phyloP scores from a whole-genome alignment of 768 basidiomycete species.

The Phanerochaete carnosa region DNA sequence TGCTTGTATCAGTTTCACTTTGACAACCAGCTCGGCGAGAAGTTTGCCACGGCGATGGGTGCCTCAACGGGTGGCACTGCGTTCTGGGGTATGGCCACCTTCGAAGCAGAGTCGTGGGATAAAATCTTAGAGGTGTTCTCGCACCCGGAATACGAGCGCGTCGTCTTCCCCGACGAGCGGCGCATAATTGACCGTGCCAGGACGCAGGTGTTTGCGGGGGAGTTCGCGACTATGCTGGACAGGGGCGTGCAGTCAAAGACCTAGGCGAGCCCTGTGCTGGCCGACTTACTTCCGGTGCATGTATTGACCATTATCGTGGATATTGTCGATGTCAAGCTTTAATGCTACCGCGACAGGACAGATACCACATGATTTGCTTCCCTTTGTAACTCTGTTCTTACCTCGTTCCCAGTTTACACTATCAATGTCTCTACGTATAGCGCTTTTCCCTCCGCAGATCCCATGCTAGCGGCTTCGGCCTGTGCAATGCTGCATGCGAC shows the following conservation, averaged over 20 bases:
- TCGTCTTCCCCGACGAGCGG: constrained; percentile 17
- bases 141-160: constrained; percentile 17
- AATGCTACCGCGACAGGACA: neutral
- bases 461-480: neutral
- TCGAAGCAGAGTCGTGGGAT: constrained; percentile 32
- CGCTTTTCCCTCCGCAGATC: neutral
- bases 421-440: no score
- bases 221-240: constrained; percentile 7
- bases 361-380: neutral
- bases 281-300: neutral
- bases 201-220: constrained; percentile 9
- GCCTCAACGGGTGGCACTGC: constrained; percentile 11
- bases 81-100: constrained; percentile 28
- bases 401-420: no score
- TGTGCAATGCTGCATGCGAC: neutral
- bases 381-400: neutral
- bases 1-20: constrained; percentile 17
- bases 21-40: constrained; percentile 6
- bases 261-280: neutral
- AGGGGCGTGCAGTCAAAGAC: neutral
- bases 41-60: constrained; percentile 16
- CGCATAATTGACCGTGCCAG: constrained; percentile 15
- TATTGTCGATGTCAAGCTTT: neutral
- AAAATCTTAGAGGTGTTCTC: constrained; percentile 28
- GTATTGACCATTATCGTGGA: neutral